Conservation (phyloP, 164 flowering plant species). For the Vitis amurensis region DNA sequence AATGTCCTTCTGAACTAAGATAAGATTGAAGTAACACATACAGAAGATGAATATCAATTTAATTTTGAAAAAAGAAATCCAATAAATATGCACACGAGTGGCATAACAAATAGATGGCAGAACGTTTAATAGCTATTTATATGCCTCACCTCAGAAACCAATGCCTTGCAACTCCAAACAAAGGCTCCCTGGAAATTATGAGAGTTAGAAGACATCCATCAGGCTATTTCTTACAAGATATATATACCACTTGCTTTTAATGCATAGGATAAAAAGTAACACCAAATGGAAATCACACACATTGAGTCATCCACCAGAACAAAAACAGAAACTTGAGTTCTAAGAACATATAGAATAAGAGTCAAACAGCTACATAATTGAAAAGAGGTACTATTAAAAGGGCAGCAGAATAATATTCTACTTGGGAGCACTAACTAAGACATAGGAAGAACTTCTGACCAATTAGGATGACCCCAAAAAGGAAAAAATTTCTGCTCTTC, state of each 20-base stretch:
- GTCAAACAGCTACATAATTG: background rate
- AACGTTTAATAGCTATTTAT: conserved; percentile 1
- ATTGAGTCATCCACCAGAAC: background rate
- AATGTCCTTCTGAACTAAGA: background rate
- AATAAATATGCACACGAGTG: background rate
- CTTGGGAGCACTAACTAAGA: background rate
- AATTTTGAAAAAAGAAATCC: background rate
- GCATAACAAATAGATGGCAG: background rate
- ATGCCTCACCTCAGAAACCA: conserved; percentile 79
- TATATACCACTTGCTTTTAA: background rate
- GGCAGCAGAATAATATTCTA: background rate
- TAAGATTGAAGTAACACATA: background rate
- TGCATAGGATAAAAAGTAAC: background rate
- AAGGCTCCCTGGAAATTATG: conserved; percentile 72
- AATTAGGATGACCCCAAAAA: no score
- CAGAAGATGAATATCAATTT: background rate
- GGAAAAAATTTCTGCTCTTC: no score
- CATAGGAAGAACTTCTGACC: background rate
- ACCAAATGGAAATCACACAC: background rate
- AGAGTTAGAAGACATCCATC: background rate
- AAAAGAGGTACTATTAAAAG: background rate
- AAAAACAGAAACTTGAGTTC: background rate
- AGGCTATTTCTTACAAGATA: background rate
- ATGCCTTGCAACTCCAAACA: conserved; percentile 89
- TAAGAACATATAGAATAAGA: background rate